A percentile compares a stretch with the other conserved stretches of the same genome.
phyloP scores from a whole-genome alignment of 2,329 filamentous ascomycete species.

The Stachybotrys elegans region DNA sequence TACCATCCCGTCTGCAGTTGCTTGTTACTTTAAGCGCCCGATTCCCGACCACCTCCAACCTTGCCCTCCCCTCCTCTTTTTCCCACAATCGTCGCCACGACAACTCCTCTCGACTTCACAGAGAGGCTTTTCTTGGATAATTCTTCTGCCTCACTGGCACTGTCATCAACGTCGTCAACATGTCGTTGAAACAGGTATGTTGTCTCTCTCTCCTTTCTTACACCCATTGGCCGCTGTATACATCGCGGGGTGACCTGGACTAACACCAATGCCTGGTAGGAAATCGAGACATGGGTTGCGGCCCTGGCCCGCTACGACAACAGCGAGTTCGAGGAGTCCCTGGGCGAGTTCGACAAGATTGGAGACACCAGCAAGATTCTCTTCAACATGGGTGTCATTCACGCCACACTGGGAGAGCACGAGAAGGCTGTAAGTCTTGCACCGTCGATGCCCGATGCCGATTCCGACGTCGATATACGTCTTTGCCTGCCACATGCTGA shows the following conservation, averaged over 20 bases:
- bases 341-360: slow-evolving; percentile 79
- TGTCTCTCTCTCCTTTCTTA: slow-evolving; percentile 10
- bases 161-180: slow-evolving; percentile 27
- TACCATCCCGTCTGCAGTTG: too few relatives aligned
- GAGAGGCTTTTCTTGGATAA: too few relatives aligned
- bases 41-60: too few relatives aligned
- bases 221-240: too few relatives aligned
- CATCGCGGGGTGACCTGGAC: too few relatives aligned
- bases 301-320: slow-evolving; percentile 91
- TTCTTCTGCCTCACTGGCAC: too few relatives aligned
- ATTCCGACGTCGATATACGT: slow-evolving; percentile 3
- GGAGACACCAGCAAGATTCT: slow-evolving; percentile 95
- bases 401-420: slow-evolving; percentile 93
- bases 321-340: slow-evolving; percentile 90
- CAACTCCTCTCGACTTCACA: too few relatives aligned
- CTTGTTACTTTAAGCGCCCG: background rate
- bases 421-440: slow-evolving; percentile 81
- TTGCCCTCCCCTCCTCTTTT: too few relatives aligned
- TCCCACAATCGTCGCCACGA: too few relatives aligned
- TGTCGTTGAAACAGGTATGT: slow-evolving; percentile 57
- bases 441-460: background rate
- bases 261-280: too few relatives aligned
- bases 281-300: slow-evolving; percentile 98
- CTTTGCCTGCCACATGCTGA: slow-evolving; percentile 10
- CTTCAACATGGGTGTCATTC: slow-evolving; percentile 97